Evolutionary conservation across 1,284 basidiomycete species (phyloP), one percentile per base, ranked within the genome.

Genomic region (Stereum hirsutum): DNA sequence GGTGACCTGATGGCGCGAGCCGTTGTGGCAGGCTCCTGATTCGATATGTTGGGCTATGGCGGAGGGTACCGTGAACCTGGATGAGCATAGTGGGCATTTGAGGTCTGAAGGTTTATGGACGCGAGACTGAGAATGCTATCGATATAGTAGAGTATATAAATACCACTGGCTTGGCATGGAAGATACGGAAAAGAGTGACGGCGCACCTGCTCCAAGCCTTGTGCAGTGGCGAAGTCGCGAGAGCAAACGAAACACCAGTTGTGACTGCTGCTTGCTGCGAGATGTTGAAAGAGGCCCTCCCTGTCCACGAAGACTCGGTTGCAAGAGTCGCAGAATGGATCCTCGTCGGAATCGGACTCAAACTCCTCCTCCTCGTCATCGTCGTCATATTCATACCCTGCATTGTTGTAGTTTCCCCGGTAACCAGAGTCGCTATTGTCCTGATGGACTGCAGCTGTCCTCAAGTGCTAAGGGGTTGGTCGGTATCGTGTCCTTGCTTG

Each of bases 41-140:
- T 75, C 74, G 48, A 73, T 61, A 49, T 75, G 74, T 14, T 66
- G 60, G 23, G 69, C 55, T 41, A 76, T 56, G 6, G 73, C 67
- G 4, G 69, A 66, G 25, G 51, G 57, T 30, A 63, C 67, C 33
- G 72, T 58, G 52, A 76, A 75, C 3, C 31, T 46, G 31, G 49
- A 49, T 2, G 41, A 52, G 46, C 73, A 76, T 27, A 65, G 64
- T 1, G 65, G 66, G 43, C 74, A 76, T 0, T 39, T 41, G 27
- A 67, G 52, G 20, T 62, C 53, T 6, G 25, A 27, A 1, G 4
- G n/a, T 17, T 17, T 17, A 12, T 40, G 39, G 5, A 40, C 39
- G 4, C 25, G 39, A 12, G 39, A 40, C 25, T 24, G 14, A 5
- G 14, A 17, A 6, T 40, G 40, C 40, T 42, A 31, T 11, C n/a